These are phyloP conservation scores for Aspergillus homomorphus DNA, from an alignment of 495 filamentous ascomycete species.

Conservation along the genomic window DNA sequence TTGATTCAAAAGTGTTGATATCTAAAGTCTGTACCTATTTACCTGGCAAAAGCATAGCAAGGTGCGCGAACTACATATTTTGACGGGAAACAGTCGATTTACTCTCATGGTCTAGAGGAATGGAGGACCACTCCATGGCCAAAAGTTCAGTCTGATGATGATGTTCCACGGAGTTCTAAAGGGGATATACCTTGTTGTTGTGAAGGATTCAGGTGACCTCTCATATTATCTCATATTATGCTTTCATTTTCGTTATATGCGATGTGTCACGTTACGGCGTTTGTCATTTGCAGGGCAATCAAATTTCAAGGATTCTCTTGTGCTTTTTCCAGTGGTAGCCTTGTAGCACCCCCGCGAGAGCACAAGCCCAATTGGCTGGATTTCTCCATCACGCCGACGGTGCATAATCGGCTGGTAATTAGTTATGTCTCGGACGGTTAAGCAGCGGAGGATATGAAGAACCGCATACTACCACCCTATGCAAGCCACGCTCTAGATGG, in stretches of 20 bases:
- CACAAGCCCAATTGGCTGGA: not conserved
- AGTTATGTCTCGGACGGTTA: not conserved
- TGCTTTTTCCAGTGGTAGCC: not conserved
- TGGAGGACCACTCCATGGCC: slow-evolving; percentile 11
- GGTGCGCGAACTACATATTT: not conserved
- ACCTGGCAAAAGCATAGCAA: not conserved
- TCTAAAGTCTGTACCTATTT: not conserved
- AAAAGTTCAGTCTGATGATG: slow-evolving; percentile 20
- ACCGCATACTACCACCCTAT: slow-evolving; percentile 9
- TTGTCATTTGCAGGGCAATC: not conserved
- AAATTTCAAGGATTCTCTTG: not conserved
- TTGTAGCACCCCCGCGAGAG: not conserved
- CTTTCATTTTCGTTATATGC: slow-evolving; percentile 2
- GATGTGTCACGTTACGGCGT: not conserved
- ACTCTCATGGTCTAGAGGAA: not conserved
- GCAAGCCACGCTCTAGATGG: not conserved
- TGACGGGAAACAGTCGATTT: not conserved
- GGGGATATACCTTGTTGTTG: slow-evolving; percentile 20
- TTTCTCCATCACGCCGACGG: not conserved
- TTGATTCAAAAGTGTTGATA: slow-evolving; percentile 3
- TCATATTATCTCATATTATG: slow-evolving; percentile 6
- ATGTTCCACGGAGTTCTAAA: slow-evolving; percentile 15
- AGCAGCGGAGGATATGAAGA: not conserved
- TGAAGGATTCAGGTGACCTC: not conserved
- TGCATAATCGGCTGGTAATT: not conserved